Percentiles rank a stretch among this genome's conserved stretches.
Conservation (phyloP, 2,329 filamentous ascomycete species). For the Leptographium procerum region DNA sequence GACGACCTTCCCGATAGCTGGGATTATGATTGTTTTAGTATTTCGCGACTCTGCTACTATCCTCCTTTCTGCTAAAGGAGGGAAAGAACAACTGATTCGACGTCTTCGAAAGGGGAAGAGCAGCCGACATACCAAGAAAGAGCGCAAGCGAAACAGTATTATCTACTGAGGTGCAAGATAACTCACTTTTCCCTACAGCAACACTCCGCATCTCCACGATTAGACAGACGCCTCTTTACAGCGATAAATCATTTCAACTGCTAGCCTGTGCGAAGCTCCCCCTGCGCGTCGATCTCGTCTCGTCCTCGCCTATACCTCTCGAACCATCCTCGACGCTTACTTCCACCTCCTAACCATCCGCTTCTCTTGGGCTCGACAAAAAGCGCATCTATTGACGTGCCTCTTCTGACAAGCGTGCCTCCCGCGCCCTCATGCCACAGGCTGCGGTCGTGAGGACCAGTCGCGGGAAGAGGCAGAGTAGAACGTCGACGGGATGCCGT, state of each 20-base stretch:
- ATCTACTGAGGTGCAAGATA: background rate
- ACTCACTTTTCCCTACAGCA: background rate
- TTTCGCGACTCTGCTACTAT: background rate
- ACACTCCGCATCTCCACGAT: background rate
- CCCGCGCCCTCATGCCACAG: slow-evolving; percentile 2
- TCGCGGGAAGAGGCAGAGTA: slow-evolving; percentile 3
- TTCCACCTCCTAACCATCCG: background rate
- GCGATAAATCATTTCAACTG: background rate
- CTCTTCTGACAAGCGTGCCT: background rate
- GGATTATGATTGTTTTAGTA: background rate
- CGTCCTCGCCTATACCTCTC: background rate
- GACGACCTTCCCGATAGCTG: background rate
- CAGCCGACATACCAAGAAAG: background rate
- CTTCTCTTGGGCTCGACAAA: background rate
- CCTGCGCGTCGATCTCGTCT: background rate
- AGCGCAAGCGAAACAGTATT: background rate
- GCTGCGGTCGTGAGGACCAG: slow-evolving; percentile 2
- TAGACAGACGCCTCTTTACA: background rate
- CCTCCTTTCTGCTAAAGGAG: background rate
- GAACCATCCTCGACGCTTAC: background rate
- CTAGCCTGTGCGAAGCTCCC: background rate
- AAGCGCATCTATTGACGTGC: background rate
- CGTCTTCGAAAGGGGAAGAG: background rate
- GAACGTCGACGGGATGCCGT: slow-evolving; percentile 9
- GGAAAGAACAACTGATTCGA: background rate